Percentiles rank a stretch among this genome's conserved stretches.
These are phyloP conservation scores for Phytophthora megakarya DNA, from an alignment of 352 stramenopile genomes.

Conservation along the genomic window DNA sequence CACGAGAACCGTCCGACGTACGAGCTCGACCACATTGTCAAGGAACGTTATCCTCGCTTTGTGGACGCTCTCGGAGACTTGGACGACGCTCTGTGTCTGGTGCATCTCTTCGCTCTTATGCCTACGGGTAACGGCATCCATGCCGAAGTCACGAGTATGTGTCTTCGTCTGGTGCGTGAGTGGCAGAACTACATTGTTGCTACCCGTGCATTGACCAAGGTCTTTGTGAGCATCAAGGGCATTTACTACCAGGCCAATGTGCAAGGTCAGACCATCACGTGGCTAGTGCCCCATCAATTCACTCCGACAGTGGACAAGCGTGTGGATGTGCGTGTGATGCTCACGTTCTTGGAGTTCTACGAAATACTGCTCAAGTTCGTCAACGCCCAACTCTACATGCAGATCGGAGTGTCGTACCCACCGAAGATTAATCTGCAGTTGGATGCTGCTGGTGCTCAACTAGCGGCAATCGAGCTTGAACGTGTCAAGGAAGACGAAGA, in stretches of 20 bases:
- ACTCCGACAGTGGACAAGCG: slow-evolving; percentile 96
- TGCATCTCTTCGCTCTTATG: slow-evolving; percentile 97
- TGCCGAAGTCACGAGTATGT: slow-evolving; percentile 88
- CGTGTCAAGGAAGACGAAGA: slow-evolving; percentile 47
- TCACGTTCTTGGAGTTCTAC: slow-evolving; percentile 99
- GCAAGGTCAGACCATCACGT: slow-evolving; percentile 95
- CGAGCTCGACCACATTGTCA: slow-evolving; percentile 98
- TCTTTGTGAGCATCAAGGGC: slow-evolving; percentile 99
- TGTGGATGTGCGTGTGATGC: slow-evolving; percentile 99
- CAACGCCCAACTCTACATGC: slow-evolving; percentile 98
- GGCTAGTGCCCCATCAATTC: slow-evolving; percentile 98
- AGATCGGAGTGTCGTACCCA: slow-evolving; percentile 94
- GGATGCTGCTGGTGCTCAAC: slow-evolving; percentile 73
- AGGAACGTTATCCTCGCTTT: slow-evolving; percentile 98
- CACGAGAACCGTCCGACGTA: slow-evolving; percentile 93
- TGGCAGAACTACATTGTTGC: slow-evolving; percentile 97
- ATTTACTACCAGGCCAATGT: slow-evolving; percentile 98
- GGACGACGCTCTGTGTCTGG: slow-evolving; percentile 97
- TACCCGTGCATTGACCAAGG: slow-evolving; percentile 93
- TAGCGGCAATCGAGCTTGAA: slow-evolving; percentile 74
- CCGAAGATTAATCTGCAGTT: slow-evolving; percentile 90
- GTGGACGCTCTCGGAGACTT: slow-evolving; percentile 97
- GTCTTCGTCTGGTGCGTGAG: slow-evolving; percentile 92
- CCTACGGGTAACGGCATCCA: slow-evolving; percentile 91
- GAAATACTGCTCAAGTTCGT: slow-evolving; percentile 98